Conservation (phyloP, 2,329 filamentous ascomycete genomes). For the Exophiala lecanii-corni region DNA sequence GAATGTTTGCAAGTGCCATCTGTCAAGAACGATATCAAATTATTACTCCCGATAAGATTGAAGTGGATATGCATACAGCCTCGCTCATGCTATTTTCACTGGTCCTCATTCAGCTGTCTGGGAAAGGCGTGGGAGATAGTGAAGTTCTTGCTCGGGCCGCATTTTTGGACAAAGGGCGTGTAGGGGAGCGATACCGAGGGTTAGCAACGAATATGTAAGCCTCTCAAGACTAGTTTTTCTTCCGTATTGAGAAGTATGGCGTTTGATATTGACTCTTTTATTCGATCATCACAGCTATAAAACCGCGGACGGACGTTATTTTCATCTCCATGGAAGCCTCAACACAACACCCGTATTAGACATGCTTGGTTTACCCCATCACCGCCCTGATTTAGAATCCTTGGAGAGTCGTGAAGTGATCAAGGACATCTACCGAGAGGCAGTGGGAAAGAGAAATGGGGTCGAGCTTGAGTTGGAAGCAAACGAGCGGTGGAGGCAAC, state of each 20-base stretch:
- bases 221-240: no score
- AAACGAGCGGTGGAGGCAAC: constrained; percentile 34
- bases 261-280: no score
- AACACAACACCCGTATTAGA: constrained; percentile 41
- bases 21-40: constrained; percentile 14
- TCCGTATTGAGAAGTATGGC: no score
- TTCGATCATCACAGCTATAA: constrained; percentile 31
- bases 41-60: constrained; percentile 23
- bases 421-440: constrained; percentile 24
- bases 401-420: constrained; percentile 33
- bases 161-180: not conserved
- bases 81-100: not conserved
- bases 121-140: not conserved
- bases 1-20: not conserved
- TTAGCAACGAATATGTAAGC: not conserved
- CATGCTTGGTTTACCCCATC: constrained; percentile 32
- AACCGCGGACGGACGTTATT: constrained; percentile 42
- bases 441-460: constrained; percentile 30
- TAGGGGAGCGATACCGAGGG: not conserved
- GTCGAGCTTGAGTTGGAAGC: constrained; percentile 31
- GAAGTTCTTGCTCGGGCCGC: not conserved
- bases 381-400: constrained; percentile 24
- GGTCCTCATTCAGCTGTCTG: not conserved
- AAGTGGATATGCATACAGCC: not conserved
- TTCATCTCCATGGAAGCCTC: constrained; percentile 45